A percentile compares a stretch with the other conserved stretches of the same genome.
phyloP scores from a whole-genome alignment of 2,329 filamentous ascomycete species.

The Exserohilum rostratum region DNA sequence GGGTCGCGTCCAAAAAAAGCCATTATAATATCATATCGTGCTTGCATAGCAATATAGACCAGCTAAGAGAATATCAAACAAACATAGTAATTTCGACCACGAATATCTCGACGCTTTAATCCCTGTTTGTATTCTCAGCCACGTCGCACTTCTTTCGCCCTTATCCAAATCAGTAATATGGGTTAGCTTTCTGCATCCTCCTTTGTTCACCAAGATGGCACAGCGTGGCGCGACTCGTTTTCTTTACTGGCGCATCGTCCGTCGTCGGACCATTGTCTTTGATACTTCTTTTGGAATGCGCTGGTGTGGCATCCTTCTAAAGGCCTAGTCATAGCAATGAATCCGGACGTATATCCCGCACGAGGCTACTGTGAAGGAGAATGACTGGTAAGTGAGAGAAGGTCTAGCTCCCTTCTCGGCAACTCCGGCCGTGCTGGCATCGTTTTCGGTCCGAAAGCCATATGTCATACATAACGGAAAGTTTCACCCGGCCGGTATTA shows the following conservation, averaged over 20 bases:
- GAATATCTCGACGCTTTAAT: not conserved
- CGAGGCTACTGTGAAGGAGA: not conserved
- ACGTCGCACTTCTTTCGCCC: not conserved
- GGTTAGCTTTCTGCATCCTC: not conserved
- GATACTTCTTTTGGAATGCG: not conserved
- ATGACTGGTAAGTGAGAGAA: not conserved
- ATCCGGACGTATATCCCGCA: not conserved
- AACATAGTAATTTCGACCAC: not conserved
- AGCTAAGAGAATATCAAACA: not conserved
- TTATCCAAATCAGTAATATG: not conserved
- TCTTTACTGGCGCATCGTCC: not conserved
- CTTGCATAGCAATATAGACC: not conserved
- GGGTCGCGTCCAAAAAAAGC: not conserved
- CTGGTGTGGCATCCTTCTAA: not conserved
- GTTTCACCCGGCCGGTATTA: not conserved
- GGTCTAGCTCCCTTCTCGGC: not conserved
- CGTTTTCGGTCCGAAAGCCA: not conserved
- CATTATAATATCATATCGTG: not conserved
- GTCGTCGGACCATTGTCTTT: not conserved
- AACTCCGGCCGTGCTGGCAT: not conserved
- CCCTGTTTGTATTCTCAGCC: not conserved
- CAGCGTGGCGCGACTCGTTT: not conserved
- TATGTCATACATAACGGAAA: slow-evolving; percentile 2
- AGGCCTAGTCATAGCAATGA: not conserved
- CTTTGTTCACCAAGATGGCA: not conserved